Evolutionary conservation across 306 rosid species (phyloP), one percentile per base, ranked within the genome.

Genomic region (Delonix regia): DNA sequence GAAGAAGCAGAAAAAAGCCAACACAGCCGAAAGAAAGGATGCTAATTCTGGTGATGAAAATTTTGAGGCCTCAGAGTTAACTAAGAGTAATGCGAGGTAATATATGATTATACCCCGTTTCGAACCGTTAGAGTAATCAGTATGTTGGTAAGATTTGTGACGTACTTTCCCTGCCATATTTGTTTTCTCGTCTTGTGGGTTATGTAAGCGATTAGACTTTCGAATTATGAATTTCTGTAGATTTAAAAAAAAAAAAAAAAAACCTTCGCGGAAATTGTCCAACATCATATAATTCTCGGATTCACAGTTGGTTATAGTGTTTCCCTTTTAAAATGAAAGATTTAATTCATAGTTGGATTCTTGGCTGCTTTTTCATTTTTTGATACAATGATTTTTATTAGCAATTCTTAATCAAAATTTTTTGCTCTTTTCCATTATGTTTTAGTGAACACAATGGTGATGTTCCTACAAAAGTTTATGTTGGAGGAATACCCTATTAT

Each of bases 401-500:
- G 33, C 7, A 18, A 55, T 66, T 41, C 67, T 69, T 64, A 56
- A 34, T 70, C 44, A 4, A 16, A 9, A 13, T 69, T n/a, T 76
- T 15, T 52, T 60, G 36, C 1, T 53, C 48, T 85, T 52, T 51
- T 75, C 44, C 27, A 41, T 77, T 64, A 63, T 83, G 16, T 85
- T 21, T 76, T 82, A 90, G 98, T 68, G 89, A 85, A 77, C 83
- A 53, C 18, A 80, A 24, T 61, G 91, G 44, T 39, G 86, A 74
- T 69, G 87, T 61, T 80, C 70, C 78, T 39, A 82, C 91, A n/a
- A 92, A 92, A 85, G 90, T 94, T 47, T 94, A 94, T 80, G 97
- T 83, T 68, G 99, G 97, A 76, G 99, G 99, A 55, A 92, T 94
- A 82, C 99, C 99, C 60, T 94, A 78, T 84, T 94, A 94, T 85